These are phyloP conservation scores for Solanum piurae DNA, from an alignment of 257 asterid species.

Conservation along the genomic window DNA sequence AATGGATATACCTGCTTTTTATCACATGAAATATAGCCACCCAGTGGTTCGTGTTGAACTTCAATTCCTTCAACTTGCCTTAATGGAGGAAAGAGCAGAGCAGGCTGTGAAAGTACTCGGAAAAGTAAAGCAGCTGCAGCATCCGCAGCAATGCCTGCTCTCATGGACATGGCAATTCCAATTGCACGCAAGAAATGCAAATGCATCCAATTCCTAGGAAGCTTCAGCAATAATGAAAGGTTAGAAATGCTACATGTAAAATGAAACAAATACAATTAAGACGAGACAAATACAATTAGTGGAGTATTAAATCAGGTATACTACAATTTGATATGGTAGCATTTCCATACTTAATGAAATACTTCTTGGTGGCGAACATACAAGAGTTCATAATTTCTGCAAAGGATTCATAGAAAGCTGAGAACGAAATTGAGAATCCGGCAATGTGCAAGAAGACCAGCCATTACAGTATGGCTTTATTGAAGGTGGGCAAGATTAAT, in stretches of 20 bases:
- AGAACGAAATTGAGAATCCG: not conserved
- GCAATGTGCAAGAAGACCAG: not conserved
- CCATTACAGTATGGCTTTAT: not conserved
- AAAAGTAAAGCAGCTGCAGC: slow-evolving; percentile 98
- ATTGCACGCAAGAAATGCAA: slow-evolving; percentile 97
- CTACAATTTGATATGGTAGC: not conserved
- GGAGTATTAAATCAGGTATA: not conserved
- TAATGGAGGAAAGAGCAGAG: slow-evolving; percentile 86
- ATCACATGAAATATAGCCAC: slow-evolving; percentile 49
- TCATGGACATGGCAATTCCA: slow-evolving; percentile 97
- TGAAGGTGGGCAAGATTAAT: not conserved
- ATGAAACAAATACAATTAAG: not conserved
- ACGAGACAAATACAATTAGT: not conserved
- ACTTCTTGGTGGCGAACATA: not conserved
- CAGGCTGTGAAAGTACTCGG: slow-evolving; percentile 94
- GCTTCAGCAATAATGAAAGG: slow-evolving; percentile 39
- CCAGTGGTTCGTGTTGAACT: slow-evolving; percentile 55
- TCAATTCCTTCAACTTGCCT: slow-evolving; percentile 90
- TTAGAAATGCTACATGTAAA: slow-evolving; percentile 15
- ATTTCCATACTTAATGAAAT: not conserved
- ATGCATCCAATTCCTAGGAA: slow-evolving; percentile 99
- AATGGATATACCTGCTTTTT: slow-evolving; percentile 51
- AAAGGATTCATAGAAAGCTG: not conserved
- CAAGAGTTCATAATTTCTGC: not conserved
- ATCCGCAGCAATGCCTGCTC: slow-evolving; percentile 96